Conservation (phyloP, 2,329 filamentous ascomycete genomes). For the Trichoderma lentiforme region DNA sequence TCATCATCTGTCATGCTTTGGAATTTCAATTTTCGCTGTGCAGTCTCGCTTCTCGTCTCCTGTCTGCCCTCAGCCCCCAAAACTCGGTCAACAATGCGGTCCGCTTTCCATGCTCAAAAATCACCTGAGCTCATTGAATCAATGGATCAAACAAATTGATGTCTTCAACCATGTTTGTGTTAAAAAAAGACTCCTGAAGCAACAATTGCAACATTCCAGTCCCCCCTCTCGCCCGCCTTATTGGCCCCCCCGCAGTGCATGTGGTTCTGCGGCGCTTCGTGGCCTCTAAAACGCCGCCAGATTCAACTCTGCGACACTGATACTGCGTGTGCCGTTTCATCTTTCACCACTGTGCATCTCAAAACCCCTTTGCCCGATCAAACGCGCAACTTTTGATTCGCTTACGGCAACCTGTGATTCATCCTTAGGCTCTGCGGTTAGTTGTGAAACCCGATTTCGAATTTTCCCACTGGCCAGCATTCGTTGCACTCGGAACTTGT, state of each 20-base stretch:
- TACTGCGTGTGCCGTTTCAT: conserved; percentile 3
- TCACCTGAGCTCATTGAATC: background rate
- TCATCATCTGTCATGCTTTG: background rate
- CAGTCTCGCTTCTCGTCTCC: background rate
- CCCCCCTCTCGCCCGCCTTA: background rate
- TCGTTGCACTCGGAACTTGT: background rate
- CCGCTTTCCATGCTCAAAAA: background rate
- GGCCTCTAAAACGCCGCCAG: background rate
- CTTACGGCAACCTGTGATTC: background rate
- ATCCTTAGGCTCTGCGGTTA: background rate
- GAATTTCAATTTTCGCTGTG: background rate
- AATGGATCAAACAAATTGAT: background rate
- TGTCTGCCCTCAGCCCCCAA: background rate
- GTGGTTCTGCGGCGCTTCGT: background rate
- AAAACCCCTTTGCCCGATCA: background rate
- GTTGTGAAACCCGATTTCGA: background rate
- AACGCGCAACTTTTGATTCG: background rate
- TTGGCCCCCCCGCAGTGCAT: background rate
- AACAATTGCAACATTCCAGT: background rate
- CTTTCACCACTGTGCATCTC: background rate
- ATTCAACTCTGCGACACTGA: background rate
- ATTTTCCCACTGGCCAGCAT: background rate
- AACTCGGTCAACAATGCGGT: background rate
- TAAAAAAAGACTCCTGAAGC: background rate
- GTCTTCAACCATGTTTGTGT: background rate